phyloP scores from a whole-genome alignment of 768 basidiomycete genomes.

The Mycena amicta region DNA sequence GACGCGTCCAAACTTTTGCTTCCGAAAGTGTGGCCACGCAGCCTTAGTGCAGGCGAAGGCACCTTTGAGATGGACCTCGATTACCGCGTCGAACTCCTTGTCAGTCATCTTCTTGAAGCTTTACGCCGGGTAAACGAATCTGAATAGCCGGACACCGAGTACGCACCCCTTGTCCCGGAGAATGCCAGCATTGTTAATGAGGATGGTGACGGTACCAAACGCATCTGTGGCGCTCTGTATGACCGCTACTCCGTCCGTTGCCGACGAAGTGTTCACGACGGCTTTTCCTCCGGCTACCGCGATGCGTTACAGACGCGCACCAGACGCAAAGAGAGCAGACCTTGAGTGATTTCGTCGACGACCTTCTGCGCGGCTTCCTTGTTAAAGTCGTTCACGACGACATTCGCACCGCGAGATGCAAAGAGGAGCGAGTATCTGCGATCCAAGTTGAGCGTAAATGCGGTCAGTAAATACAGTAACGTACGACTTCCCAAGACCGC shows the following conservation, averaged over 20 bases:
- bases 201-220: conserved; percentile 82
- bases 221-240: conserved; percentile 83
- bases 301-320: not conserved
- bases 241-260: conserved; percentile 83
- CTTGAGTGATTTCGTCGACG: conserved; percentile 82
- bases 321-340: conserved; percentile 41
- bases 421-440: conserved; percentile 86
- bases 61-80: conserved; percentile 91
- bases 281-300: conserved; percentile 84
- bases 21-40: conserved; percentile 93
- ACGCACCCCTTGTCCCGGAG: conserved; percentile 78
- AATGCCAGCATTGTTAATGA: conserved; percentile 97
- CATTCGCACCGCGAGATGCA: conserved; percentile 89
- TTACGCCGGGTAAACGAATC: too few species aligned
- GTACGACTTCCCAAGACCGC: conserved; percentile 90
- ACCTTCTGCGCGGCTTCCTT: conserved; percentile 87
- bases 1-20: conserved; percentile 92
- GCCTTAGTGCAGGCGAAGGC: conserved; percentile 92
- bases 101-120: conserved; percentile 99
- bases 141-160: too few species aligned
- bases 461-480: conserved; percentile 30
- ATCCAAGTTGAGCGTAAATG: conserved; percentile 1
- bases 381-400: conserved; percentile 96
- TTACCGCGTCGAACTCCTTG: conserved; percentile 88
- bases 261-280: conserved; percentile 83